Evolutionary conservation across 495 filamentous ascomycete genomes (phyloP), one percentile per base, ranked within the genome.

Genomic region (Neurospora cerealis): DNA sequence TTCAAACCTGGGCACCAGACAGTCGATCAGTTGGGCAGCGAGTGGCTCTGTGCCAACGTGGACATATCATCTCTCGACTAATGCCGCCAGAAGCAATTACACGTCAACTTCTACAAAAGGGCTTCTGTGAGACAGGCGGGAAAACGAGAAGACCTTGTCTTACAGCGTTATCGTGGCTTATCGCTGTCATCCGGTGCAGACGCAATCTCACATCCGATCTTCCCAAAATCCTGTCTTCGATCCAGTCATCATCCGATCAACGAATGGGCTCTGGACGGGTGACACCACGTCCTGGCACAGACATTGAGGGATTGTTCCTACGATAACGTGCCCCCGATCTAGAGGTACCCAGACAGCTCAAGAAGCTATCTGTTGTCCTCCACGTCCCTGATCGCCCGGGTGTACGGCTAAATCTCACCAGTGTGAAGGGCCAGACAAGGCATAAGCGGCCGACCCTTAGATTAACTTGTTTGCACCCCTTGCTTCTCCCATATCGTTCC

Each of bases 371-470:
- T 62, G 54, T 6, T 62, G 28, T 34, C 54, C 54, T 3, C 6
- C 8, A 34, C 28, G 54, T 54, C 37, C 72, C 38, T 74, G 69
- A 69, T 71, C 69, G 44, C 38, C 70, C 66, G 15, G 74, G 41
- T 71, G 74, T 72, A 70, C 75, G 77, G 78, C n/a, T 78, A 79
- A 79, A 79, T 76, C 70, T 38, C 32, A 74, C 70, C 37, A 74
- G 24, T 9, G 54, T 62, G 24, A 74, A 74, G 76, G 78, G 76
- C 77, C 75, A 77, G 73, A 77, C 76, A 79, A 77, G 77, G 78
- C 73, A 77, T 77, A 75, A 73, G 62, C 42, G 66, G 71, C 62
- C 75, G 73, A 74, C 70, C 73, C 73, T 69, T 79, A 74, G 40
- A 77, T 76, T 77, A 41, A 9, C 28, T 32, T 62, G 6, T 17